Evolutionary conservation across 108 stramenopile genomes (phyloP).

Genomic region (Fistulifera pelliculosa): DNA sequence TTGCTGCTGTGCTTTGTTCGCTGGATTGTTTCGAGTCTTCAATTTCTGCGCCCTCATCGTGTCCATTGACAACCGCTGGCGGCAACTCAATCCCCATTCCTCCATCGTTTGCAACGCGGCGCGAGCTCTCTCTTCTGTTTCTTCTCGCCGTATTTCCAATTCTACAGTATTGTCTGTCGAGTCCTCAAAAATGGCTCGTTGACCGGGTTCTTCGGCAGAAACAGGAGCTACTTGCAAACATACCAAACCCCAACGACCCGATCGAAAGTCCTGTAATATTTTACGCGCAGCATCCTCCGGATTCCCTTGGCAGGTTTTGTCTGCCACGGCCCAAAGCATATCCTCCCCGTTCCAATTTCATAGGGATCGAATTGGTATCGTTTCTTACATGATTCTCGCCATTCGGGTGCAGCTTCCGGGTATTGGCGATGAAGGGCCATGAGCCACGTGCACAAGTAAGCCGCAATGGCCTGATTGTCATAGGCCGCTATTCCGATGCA

Average conservation of each 20-base stretch:
- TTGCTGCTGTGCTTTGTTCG: neutral
- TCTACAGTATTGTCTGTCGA: constrained; percentile 1
- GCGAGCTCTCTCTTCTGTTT: too few relatives aligned
- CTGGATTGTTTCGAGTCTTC: constrained; percentile 4
- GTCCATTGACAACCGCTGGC: constrained; percentile 38
- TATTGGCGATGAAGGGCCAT: constrained; percentile 38
- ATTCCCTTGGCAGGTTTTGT: constrained; percentile 74
- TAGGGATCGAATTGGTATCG: constrained; percentile 72
- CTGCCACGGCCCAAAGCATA: constrained; percentile 75
- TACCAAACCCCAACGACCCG: constrained; percentile 70
- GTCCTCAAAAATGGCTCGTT: constrained; percentile 6
- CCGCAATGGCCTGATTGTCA: constrained; percentile 84
- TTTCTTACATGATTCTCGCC: constrained; percentile 45
- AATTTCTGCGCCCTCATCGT: too few relatives aligned
- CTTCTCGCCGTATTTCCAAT: too few relatives aligned
- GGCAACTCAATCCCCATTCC: constrained; percentile 68
- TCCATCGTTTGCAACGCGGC: constrained; percentile 59
- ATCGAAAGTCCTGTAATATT: constrained; percentile 80
- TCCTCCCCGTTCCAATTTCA: constrained; percentile 47
- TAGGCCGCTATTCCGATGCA: constrained; percentile 94
- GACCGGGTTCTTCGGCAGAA: constrained; percentile 53
- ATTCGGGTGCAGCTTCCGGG: constrained; percentile 47
- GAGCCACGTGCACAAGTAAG: constrained; percentile 68
- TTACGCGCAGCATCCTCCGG: constrained; percentile 79
- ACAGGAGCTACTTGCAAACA: constrained; percentile 70